Base-by-base conservation (phyloP, 108 stramenopile genomes). In the Pseudonitzschia pungens region DNA sequence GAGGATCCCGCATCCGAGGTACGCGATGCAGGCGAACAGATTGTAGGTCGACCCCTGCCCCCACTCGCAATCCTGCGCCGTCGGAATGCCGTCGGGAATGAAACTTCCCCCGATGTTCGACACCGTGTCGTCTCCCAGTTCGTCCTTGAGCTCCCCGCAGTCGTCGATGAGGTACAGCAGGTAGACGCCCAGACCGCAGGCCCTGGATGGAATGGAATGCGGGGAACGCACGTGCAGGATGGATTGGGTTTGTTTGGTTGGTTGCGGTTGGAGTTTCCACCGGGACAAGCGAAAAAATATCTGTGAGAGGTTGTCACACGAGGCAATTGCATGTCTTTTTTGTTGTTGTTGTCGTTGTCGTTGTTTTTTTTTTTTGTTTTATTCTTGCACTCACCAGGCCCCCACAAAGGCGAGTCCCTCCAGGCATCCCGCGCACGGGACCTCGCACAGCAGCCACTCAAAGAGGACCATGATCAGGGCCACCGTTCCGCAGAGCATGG, bases 371-470 rank as follows among this genome's bases (percentile, higher is more conserved):
- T n/a, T n/a, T n/a, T n/a, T n/a, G n/a, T n/a, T n/a, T n/a, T n/a
- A n/a, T n/a, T 36, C 6, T 36, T 6, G 36, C 18, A 48, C 45
- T 48, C 45, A 48, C 76, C 76, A 77, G 16, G 70, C 64, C 14
- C 45, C 62, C 2, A 48, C 45, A 77, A 71, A 77, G 21, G 70
- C 70, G 1, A 71, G 0, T 1, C 76, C 76, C 53, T 70, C 70
- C 2, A 77, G 4, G 14, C 62, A 65, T 43, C 70, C 69, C 28
- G 76, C 76, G 70, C 76, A 77, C 20, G 64, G 66, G n/a, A 77
- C 36, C 51, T 71, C 70, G 70, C 76, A 77, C 32, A 32, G 45
- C 2, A 70, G 21, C 76, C 76, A 77, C 57, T 77, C 76, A 27
- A 77, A 70, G 22, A 66, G 21, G 1, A 77, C 76, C 76, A 77